Conservation (phyloP, 129 eudicot species). For the Deinandra increscens region DNA sequence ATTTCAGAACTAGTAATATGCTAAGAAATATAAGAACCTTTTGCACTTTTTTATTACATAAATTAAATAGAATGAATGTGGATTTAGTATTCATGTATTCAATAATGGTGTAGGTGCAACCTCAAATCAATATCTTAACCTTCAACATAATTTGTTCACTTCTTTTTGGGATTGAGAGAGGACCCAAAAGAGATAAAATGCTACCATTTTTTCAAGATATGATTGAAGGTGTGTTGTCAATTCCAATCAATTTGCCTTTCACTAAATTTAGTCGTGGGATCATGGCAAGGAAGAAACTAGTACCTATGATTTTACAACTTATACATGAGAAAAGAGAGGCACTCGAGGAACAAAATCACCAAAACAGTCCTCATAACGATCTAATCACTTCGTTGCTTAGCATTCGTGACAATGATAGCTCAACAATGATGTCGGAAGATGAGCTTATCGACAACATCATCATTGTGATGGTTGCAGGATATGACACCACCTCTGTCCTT, state of each 20-base stretch:
- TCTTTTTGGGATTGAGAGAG: constrained; percentile 43
- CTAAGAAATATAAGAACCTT: no score
- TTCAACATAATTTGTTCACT: constrained; percentile 43
- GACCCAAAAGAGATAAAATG: constrained; percentile 36
- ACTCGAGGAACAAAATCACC: constrained; percentile 19
- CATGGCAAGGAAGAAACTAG: constrained; percentile 32
- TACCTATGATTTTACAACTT: constrained; percentile 28
- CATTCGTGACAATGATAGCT: constrained; percentile 22
- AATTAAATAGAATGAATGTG: no score
- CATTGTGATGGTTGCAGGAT: constrained; percentile 40
- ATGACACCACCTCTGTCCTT: constrained; percentile 41
- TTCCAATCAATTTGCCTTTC: constrained; percentile 44
- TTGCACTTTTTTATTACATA: no score
- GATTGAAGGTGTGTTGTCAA: constrained; percentile 31
- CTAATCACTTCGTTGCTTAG: constrained; percentile 37
- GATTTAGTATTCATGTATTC: no score
- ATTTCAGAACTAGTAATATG: no score
- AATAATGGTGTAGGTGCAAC: constrained; percentile 20
- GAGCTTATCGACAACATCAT: constrained; percentile 43
- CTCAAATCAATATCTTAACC: constrained; percentile 38
- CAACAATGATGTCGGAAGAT: constrained; percentile 29
- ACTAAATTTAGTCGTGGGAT: constrained; percentile 34
- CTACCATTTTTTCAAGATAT: constrained; percentile 33
- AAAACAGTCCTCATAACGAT: constrained; percentile 31
- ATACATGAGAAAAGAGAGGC: constrained; percentile 38